Base-by-base conservation (phyloP, 345 rosid genomes). In the Lepidium aucheri region DNA sequence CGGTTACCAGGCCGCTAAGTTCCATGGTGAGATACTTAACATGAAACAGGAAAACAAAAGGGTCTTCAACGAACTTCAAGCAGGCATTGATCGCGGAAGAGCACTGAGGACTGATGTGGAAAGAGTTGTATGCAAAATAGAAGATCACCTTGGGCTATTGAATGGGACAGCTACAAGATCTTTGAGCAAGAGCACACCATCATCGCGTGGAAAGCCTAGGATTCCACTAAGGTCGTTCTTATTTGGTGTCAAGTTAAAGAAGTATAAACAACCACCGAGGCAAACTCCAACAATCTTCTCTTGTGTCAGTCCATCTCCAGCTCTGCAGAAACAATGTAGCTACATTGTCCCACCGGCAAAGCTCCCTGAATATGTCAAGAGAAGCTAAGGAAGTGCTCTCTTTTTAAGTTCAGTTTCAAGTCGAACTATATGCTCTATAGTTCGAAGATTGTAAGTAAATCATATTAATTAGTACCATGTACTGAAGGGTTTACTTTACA, bases 231-330 rank as follows among this genome's bases (percentile, higher is more conserved):
- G 83, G 40, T 88, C 92, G 7, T 90, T 94, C 89, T 68, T 90
- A 65, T 94, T 90, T 50, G 99, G 99, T 60, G 94, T 80, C 22
- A 94, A 84, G 86, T 67, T 83, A 62, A 90, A 83, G 87, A 86
- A 72, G 75, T 77, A 75, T 36, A 83, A 62, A 73, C 77, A 71
- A 4, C 68, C 13, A 5, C 58, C 20, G 57, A 54, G 43, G 34
- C 67, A 70, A 24, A 72, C 53, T 67, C 70, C 80, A 30, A 82
- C 86, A 10, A 16, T 82, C 47, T 86, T 91, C 63, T 65, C 94
- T 26, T 79, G 88, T 53, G 78, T 74, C 41, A 74, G 42, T 79
- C 86, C 93, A 49, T 56, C 71, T 50, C 74, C 67, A 50, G 64
- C 74, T 24, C 47, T 84, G 77, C 74, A 79, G 54, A 87, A 77